phyloP scores from a whole-genome alignment of 2,329 filamentous ascomycete genomes.

The Aphanoascus verrucosus region DNA sequence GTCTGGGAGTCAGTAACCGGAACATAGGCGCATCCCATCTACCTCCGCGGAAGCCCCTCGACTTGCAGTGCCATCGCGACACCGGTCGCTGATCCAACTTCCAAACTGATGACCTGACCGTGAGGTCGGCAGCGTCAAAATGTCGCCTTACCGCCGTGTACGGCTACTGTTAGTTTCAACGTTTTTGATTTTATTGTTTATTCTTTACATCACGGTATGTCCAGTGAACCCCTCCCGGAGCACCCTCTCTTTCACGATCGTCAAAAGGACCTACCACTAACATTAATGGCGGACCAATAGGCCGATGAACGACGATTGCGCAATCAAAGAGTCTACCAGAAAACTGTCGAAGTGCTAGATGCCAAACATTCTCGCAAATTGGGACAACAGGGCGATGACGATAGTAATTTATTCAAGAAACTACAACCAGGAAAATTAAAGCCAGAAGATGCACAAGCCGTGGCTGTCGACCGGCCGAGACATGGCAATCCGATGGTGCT shows the following conservation, averaged over 20 bases:
- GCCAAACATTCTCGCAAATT: slow-evolving; percentile 34
- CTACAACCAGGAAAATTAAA: slow-evolving; percentile 61
- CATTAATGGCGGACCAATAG: slow-evolving; percentile 19
- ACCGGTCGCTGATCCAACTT: background rate
- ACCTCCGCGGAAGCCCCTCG: too few species aligned
- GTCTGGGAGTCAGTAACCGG: too few species aligned
- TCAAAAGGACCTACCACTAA: background rate
- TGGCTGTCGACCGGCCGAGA: slow-evolving; percentile 50
- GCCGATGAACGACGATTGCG: slow-evolving; percentile 32
- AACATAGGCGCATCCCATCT: too few species aligned
- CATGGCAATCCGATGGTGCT: slow-evolving; percentile 35
- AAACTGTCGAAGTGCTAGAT: slow-evolving; percentile 46
- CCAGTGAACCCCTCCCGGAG: slow-evolving; percentile 20
- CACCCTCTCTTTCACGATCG: background rate
- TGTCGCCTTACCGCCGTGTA: slow-evolving; percentile 61
- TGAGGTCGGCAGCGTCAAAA: slow-evolving; percentile 25
- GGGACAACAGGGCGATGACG: slow-evolving; percentile 44
- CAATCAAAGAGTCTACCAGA: slow-evolving; percentile 44
- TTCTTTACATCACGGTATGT: slow-evolving; percentile 62
- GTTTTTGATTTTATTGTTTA: slow-evolving; percentile 53
- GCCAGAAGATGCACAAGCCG: slow-evolving; percentile 55
- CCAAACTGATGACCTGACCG: background rate
- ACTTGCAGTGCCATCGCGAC: too few species aligned
- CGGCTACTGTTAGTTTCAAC: slow-evolving; percentile 56
- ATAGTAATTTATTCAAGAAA: slow-evolving; percentile 50